Evolutionary conservation across 495 filamentous ascomycete species (phyloP).

Genomic region (Cetradonia linearis): DNA sequence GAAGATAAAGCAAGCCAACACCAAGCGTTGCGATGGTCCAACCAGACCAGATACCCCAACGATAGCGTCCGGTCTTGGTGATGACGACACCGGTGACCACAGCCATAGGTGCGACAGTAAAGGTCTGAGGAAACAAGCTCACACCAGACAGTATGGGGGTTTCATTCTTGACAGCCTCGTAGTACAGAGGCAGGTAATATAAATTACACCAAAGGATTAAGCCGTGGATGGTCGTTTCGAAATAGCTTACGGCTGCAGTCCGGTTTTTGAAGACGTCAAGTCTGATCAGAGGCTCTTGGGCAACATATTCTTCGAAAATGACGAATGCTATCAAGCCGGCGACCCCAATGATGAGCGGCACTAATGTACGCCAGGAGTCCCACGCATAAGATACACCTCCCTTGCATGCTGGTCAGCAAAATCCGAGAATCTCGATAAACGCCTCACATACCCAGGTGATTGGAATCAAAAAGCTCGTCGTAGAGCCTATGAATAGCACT

Average conservation of each 20-base stretch:
- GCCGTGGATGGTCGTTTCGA: slow-evolving; percentile 45
- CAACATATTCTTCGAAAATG: slow-evolving; percentile 39
- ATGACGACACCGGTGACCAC: slow-evolving; percentile 42
- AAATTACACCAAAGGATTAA: slow-evolving; percentile 44
- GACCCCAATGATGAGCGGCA: slow-evolving; percentile 47
- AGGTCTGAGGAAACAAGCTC: slow-evolving; percentile 48
- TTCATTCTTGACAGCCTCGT: slow-evolving; percentile 47
- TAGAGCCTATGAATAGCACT: slow-evolving; percentile 39
- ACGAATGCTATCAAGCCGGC: slow-evolving; percentile 37
- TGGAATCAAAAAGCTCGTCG: slow-evolving; percentile 24
- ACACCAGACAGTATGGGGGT: slow-evolving; percentile 47
- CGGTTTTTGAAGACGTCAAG: slow-evolving; percentile 38
- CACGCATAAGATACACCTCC: slow-evolving; percentile 44
- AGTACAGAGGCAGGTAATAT: slow-evolving; percentile 57
- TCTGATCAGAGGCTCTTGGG: slow-evolving; percentile 38
- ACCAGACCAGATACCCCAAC: slow-evolving; percentile 46
- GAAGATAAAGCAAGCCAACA: slow-evolving; percentile 37
- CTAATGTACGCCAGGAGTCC: slow-evolving; percentile 42
- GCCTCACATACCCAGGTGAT: slow-evolving; percentile 32
- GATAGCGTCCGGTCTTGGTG: slow-evolving; percentile 41
- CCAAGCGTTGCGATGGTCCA: slow-evolving; percentile 43
- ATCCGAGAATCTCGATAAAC: too few species aligned
- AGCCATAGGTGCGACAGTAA: slow-evolving; percentile 39
- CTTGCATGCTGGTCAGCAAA: slow-evolving; percentile 4
- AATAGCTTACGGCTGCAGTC: slow-evolving; percentile 34